A percentile compares a stretch with the other conserved stretches of the same genome.
Evolutionary conservation across 2,329 filamentous ascomycete species (phyloP).

Genomic region (Trichoderma sp.): DNA sequence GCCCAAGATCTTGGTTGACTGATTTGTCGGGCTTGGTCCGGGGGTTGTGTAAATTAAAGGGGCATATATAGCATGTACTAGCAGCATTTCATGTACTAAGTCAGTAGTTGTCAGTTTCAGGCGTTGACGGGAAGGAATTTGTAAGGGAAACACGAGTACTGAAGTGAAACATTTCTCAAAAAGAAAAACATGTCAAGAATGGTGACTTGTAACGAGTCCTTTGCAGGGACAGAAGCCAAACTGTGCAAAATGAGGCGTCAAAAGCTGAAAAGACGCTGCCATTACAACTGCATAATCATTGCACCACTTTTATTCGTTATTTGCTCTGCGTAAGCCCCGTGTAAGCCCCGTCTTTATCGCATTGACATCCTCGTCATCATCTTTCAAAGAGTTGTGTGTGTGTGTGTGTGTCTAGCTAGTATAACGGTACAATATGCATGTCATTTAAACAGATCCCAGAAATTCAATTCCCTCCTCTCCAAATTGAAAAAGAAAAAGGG

Average conservation of each 20-base stretch:
- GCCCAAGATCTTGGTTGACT: conserved; percentile 80
- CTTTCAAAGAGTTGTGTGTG: background rate
- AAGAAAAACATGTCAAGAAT: background rate
- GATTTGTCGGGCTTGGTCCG: conserved; percentile 1
- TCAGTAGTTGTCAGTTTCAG: background rate
- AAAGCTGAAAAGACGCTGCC: background rate
- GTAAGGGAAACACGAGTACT: background rate
- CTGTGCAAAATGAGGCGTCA: background rate
- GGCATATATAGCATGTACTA: background rate
- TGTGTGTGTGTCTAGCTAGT: background rate
- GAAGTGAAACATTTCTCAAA: background rate
- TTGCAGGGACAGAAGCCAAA: background rate
- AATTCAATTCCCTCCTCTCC: background rate
- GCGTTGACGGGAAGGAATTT: background rate
- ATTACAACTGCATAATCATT: background rate
- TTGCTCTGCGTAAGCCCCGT: background rate
- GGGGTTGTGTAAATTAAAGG: background rate
- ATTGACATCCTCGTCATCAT: background rate
- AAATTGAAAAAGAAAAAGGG: background rate
- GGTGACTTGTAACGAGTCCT: background rate
- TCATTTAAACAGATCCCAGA: background rate
- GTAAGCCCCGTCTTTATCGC: background rate
- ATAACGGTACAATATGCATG: background rate
- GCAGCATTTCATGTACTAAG: background rate
- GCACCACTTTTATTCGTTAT: background rate